Evolutionary conservation across 441 rosid species (phyloP).

Genomic region (Syzygium syzygioides): DNA sequence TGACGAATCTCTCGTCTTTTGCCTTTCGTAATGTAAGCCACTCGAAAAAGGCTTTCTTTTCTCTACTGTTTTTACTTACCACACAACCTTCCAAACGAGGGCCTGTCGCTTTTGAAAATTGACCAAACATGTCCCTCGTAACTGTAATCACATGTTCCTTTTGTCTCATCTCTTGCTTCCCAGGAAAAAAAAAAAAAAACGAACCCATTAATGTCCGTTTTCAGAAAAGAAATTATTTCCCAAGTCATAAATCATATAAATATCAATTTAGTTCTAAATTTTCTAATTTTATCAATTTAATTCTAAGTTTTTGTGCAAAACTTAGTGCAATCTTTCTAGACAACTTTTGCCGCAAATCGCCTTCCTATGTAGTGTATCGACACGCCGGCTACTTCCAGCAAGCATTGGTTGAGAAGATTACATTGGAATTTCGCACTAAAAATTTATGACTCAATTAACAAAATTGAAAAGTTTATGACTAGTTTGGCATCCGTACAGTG

Average conservation of each 20-base stretch:
- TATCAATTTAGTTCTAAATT: background rate
- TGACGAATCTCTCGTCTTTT: background rate
- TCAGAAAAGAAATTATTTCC: background rate
- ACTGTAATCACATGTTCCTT: background rate
- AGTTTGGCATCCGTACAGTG: rapidly evolving
- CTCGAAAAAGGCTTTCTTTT: background rate
- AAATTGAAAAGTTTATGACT: rapidly evolving
- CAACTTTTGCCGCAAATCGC: background rate
- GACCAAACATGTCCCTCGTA: background rate
- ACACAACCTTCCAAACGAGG: background rate
- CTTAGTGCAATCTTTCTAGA: background rate
- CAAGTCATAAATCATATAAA: rapidly evolving
- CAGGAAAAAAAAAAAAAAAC: background rate
- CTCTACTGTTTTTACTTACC: background rate
- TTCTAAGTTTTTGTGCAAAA: rapidly evolving
- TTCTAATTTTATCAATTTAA: background rate
- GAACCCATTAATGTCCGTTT: background rate
- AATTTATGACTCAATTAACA: rapidly evolving
- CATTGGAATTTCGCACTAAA: rapidly evolving
- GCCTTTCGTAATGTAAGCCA: background rate
- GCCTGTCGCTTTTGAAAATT: background rate
- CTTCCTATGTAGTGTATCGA: rapidly evolving
- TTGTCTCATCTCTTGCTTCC: background rate
- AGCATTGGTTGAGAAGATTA: background rate
- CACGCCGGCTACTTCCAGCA: rapidly evolving